These are phyloP conservation scores for Trichosporon ovoides DNA, from an alignment of 1,284 basidiomycete species.

Conservation along the genomic window DNA sequence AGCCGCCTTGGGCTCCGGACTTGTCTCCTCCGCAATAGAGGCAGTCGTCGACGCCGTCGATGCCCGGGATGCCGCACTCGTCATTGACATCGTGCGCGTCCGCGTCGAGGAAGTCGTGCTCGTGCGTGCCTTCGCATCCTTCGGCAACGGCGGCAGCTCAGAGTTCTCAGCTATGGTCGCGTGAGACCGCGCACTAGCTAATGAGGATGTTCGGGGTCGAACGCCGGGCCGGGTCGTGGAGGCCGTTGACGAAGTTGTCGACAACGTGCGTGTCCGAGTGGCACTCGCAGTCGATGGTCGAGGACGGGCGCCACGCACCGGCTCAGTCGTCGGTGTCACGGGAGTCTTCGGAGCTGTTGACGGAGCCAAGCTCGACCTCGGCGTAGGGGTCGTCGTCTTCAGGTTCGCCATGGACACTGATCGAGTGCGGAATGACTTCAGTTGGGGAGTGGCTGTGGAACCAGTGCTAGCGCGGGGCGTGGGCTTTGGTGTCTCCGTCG, in stretches of 20 bases:
- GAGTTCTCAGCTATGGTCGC: neutral
- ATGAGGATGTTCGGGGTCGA: neutral
- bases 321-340: neutral
- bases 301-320: neutral
- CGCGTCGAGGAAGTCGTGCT: conserved; percentile 1
- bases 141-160: neutral
- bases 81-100: conserved; percentile 10
- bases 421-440: conserved; percentile 1
- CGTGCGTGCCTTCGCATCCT: neutral
- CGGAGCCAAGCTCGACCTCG: neutral
- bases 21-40: neutral
- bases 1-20: neutral
- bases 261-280: neutral
- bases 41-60: conserved; percentile 11
- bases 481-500: neutral
- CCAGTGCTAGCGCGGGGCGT: neutral
- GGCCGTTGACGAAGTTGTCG: neutral
- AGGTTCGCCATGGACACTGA: conserved; percentile 5
- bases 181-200: neutral
- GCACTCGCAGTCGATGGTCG: neutral
- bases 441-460: neutral
- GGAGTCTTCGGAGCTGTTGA: neutral
- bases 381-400: neutral
- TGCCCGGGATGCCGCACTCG: conserved; percentile 11
- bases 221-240: neutral